These are phyloP conservation scores for Kazachstania taianensis DNA, from an alignment of 805 yeast species.

Conservation along the genomic window DNA sequence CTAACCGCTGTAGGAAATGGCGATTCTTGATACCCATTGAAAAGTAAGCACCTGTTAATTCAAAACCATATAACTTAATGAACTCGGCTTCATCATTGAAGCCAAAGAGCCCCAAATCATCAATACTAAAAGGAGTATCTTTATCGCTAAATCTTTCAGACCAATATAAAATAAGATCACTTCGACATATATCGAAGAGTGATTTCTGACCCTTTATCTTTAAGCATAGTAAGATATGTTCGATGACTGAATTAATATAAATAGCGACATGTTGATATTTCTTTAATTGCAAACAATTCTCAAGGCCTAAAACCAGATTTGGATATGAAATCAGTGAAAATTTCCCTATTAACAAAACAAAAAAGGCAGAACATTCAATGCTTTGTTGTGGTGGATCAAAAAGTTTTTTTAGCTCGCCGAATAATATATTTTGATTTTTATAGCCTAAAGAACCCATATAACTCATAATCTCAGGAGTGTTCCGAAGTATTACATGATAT, in stretches of 20 bases:
- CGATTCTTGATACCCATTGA: conserved; percentile 9
- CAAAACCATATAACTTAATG: conserved; percentile 9
- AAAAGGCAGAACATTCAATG: conserved; percentile 23
- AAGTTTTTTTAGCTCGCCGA: conserved; percentile 20
- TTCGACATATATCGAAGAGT: conserved; percentile 19
- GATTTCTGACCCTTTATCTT: conserved; percentile 3
- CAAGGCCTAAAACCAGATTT: conserved; percentile 10
- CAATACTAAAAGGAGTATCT: not conserved
- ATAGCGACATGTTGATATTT: conserved; percentile 10
- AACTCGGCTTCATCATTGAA: conserved; percentile 10
- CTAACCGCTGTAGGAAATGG: not conserved
- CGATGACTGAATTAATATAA: conserved; percentile 13
- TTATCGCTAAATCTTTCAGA: conserved; percentile 2
- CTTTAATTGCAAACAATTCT: conserved; percentile 9
- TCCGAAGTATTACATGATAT: conserved; percentile 2
- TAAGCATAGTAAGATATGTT: not conserved
- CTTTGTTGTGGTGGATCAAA: conserved; percentile 18
- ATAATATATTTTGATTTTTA: conserved; percentile 22
- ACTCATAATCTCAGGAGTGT: conserved; percentile 6
- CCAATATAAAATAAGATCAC: conserved; percentile 17
- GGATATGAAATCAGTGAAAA: conserved; percentile 18
- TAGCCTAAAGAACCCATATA: conserved; percentile 19
- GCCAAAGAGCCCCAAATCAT: conserved; percentile 11
- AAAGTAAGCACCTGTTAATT: conserved; percentile 14
- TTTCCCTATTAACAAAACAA: conserved; percentile 12